Evolutionary conservation across 495 filamentous ascomycete species (phyloP), one percentile per base, ranked within the genome.

Genomic region (Daldinia grandis): DNA sequence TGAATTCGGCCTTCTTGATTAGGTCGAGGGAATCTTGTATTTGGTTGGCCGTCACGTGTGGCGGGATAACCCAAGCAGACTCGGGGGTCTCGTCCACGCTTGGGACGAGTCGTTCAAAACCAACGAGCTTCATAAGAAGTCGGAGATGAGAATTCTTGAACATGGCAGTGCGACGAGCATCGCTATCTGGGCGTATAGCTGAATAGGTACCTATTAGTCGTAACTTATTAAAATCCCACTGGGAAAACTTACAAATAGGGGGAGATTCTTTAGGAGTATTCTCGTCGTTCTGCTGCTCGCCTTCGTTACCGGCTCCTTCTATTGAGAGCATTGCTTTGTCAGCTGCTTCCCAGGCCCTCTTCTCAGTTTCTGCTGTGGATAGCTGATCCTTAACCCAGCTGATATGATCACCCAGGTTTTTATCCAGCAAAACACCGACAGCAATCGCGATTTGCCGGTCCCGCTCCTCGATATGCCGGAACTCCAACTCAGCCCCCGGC

Each of bases 61-160:
- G 86, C 0, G 95, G 93, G 40, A 98, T 82, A 40, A 92, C 80
- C 95, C 95, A 99, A 12, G 84, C 83, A 2, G 91, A 88, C 63
- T 93, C 90, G 6, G 86, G 85, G 10, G 82, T 80, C 55, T 94
- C 91, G 62, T 95, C 91, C 49, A 89, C 83, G 17, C 81, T 76
- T 3, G 82, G 78, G 3, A 90, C 88, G 4, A 93, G 81, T 15
- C 88, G 84, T 71, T 91, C 87, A 57, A 95, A 87, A 4, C 92
- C 92, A 50, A 90, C 81, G 3, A 93, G 83, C 0, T 83, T 88
- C 87, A 98, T 90, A 6, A 99, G 87, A 25, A 98, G 89, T 28
- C 95, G 91, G 7, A 98, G 88, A 74, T 93, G 90, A n/a, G 91
- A 89, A 73, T 98, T 94, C 71, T 92, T 94, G 78, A 94, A 96